phyloP scores from a whole-genome alignment of 208 protist genomes.

The Naegleria gruberi region DNA sequence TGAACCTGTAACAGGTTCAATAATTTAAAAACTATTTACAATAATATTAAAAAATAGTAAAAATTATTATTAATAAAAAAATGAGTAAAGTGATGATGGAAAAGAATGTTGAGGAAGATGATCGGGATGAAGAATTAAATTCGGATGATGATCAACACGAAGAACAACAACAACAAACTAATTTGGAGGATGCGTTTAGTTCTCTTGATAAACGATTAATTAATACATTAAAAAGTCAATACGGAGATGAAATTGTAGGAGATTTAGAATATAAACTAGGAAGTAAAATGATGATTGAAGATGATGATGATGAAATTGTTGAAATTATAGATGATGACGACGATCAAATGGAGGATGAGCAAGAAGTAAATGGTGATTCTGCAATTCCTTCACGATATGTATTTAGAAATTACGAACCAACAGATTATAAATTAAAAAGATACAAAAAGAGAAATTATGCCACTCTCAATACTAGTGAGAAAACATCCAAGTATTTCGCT shows the following conservation, averaged over 20 bases:
- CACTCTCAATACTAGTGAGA: not conserved
- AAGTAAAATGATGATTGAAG: not conserved
- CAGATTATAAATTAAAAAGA: not conserved
- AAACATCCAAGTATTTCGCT: not conserved
- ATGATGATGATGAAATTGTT: not conserved
- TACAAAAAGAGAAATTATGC: not conserved
- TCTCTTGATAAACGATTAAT: not conserved
- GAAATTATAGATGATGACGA: not conserved
- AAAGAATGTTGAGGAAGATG: too few relatives aligned
- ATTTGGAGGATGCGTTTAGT: not conserved
- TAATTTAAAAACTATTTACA: too few relatives aligned
- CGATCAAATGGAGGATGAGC: not conserved
- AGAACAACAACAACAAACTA: not conserved
- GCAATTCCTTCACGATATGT: not conserved
- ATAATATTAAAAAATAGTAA: too few relatives aligned
- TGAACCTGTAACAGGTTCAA: too few relatives aligned
- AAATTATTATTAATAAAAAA: too few relatives aligned
- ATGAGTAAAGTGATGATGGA: too few relatives aligned
- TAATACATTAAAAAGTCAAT: not conserved
- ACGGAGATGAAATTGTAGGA: not conserved
- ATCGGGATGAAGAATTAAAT: too few relatives aligned
- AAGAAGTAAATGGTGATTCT: not conserved
- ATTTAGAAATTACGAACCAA: not conserved
- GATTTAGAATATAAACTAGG: not conserved
- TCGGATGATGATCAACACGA: not conserved